Percentiles rank a stretch among this genome's conserved stretches.
These are phyloP conservation scores for Aegilops tauschii DNA, from an alignment of 176 grass and related monocot genomes.

Conservation along the genomic window DNA sequence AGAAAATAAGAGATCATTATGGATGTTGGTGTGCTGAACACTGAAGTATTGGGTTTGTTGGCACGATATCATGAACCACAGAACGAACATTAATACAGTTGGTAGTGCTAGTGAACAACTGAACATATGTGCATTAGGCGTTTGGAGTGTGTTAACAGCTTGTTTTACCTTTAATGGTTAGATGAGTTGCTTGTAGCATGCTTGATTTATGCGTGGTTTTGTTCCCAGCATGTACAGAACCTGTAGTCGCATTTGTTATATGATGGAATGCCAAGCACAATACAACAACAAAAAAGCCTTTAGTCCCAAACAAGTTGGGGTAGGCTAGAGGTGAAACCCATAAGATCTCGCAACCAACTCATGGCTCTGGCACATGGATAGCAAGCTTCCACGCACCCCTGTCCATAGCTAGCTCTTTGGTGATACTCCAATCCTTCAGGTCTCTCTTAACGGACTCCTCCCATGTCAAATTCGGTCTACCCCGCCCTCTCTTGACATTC, in stretches of 20 bases:
- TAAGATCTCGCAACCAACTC: too few relatives aligned
- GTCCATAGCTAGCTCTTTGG: too few relatives aligned
- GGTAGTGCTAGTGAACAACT: not conserved
- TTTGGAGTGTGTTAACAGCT: not conserved
- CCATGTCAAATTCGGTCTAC: too few relatives aligned
- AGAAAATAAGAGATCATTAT: not conserved
- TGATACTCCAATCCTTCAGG: too few relatives aligned
- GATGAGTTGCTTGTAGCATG: not conserved
- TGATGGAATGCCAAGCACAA: not conserved
- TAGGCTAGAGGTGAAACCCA: too few relatives aligned
- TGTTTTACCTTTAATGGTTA: not conserved
- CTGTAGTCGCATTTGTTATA: not conserved
- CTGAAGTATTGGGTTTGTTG: not conserved
- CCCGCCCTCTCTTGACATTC: too few relatives aligned
- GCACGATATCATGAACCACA: not conserved
- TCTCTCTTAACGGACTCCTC: too few relatives aligned
- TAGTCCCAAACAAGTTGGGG: too few relatives aligned
- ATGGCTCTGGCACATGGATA: too few relatives aligned
- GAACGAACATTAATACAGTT: not conserved
- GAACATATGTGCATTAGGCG: not conserved
- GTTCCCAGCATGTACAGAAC: not conserved
- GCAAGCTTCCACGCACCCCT: too few relatives aligned
- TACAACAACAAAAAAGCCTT: too few relatives aligned
- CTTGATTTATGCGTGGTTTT: not conserved
- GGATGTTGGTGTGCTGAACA: not conserved